Evolutionary conservation across 2,329 filamentous ascomycete species (phyloP).

Genomic region (Aspergillus luchuensis): DNA sequence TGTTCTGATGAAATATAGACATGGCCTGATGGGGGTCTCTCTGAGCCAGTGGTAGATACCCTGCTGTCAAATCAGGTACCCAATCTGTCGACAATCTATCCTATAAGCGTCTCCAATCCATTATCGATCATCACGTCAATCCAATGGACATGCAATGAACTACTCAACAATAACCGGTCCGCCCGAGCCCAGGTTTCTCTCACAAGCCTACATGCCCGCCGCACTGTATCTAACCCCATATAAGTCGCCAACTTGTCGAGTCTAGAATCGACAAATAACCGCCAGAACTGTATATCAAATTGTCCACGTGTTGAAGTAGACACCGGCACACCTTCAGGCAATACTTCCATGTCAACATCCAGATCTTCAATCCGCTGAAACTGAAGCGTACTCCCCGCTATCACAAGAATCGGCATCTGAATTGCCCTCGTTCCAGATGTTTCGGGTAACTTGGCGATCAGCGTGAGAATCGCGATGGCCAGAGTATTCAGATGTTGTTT

Average conservation of each 20-base stretch:
- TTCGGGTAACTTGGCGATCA: background rate
- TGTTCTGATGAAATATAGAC: no score
- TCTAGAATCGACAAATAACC: background rate
- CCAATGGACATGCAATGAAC: background rate
- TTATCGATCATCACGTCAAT: background rate
- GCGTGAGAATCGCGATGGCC: background rate
- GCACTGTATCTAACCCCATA: background rate
- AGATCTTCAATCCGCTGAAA: background rate
- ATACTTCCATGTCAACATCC: background rate
- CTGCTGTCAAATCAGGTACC: no score
- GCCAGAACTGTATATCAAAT: background rate
- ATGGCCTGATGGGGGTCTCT: no score
- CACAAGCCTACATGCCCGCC: background rate
- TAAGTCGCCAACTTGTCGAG: background rate
- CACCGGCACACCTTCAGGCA: fast-evolving
- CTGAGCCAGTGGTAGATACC: no score
- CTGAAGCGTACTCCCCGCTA: background rate
- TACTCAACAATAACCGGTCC: background rate
- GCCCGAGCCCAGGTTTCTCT: background rate
- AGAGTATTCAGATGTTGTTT: background rate
- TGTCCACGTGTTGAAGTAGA: background rate
- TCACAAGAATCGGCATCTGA: background rate
- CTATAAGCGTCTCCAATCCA: background rate
- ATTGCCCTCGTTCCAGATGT: background rate
- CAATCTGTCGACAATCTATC: no score